A percentile compares a stretch with the other conserved stretches of the same genome.
These are phyloP conservation scores for Chlorella sp. DNA, from an alignment of 139 green algal species.

Conservation along the genomic window DNA sequence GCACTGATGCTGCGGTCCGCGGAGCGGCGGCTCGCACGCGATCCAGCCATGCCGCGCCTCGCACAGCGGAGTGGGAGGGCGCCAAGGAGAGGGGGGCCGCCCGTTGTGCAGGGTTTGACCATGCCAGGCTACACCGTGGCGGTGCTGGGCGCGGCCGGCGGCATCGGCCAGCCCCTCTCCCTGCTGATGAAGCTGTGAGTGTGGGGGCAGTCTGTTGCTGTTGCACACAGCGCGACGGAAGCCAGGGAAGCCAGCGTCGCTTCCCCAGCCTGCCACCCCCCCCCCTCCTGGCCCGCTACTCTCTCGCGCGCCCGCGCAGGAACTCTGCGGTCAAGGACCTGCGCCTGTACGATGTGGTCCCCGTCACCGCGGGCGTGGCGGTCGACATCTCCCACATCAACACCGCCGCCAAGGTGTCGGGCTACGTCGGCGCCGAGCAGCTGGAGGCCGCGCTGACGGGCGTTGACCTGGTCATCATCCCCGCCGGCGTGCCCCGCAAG, in stretches of 20 bases:
- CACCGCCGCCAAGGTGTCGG: slow-evolving; percentile 79
- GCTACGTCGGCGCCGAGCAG: slow-evolving; percentile 74
- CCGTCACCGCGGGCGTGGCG: slow-evolving; percentile 88
- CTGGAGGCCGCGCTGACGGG: slow-evolving; percentile 76
- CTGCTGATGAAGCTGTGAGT: slow-evolving; percentile 87
- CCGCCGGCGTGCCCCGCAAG: slow-evolving; percentile 93
- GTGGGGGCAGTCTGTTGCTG: background rate
- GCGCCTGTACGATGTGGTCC: slow-evolving; percentile 96
- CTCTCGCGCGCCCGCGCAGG: background rate
- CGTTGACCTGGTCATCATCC: slow-evolving; percentile 92
- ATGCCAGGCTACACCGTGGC: slow-evolving; percentile 65
- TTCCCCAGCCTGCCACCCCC: no score
- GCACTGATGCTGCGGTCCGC: no score
- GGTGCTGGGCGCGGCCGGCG: slow-evolving; percentile 80
- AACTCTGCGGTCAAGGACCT: slow-evolving; percentile 59
- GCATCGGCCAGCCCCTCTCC: slow-evolving; percentile 86
- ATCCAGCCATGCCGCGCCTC: no score
- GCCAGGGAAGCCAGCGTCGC: no score
- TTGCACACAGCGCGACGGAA: no score
- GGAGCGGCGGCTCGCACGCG: no score
- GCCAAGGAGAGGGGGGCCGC: no score
- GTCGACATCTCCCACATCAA: slow-evolving; percentile 95
- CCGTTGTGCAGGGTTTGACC: no score
- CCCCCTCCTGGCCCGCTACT: no score
- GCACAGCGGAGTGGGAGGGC: no score